Conservation (phyloP, 768 basidiomycete genomes). For the Pholiota molesta region DNA sequence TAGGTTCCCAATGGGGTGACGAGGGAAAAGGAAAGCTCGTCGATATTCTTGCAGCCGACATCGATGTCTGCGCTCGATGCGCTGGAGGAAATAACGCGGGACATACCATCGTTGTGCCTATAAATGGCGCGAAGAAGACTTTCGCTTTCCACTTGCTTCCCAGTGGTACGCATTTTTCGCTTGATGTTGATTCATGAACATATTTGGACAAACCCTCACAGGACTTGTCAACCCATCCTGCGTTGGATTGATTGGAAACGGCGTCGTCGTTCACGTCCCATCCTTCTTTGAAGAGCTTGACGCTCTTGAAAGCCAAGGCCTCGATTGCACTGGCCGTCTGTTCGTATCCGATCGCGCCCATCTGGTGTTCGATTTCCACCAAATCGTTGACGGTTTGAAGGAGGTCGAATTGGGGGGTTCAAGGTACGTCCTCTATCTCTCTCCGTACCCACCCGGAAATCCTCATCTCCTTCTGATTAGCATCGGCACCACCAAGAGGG, state of each 20-base stretch:
- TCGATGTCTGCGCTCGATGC: constrained; percentile 93
- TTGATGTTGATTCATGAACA: neutral
- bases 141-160: constrained; percentile 97
- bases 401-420: constrained; percentile 95
- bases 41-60: constrained; percentile 89
- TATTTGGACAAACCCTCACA: constrained; percentile 28
- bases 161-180: constrained; percentile 60
- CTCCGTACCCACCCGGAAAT: constrained; percentile 1
- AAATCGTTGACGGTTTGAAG: constrained; percentile 98
- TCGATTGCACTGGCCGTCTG: constrained; percentile 81
- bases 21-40: constrained; percentile 97
- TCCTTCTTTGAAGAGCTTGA: constrained; percentile 95
- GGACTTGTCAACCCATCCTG: constrained; percentile 88
- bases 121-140: constrained; percentile 72
- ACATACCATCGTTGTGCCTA: constrained; percentile 91
- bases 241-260: constrained; percentile 86
- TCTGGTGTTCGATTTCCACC: constrained; percentile 98
- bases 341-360: constrained; percentile 96
- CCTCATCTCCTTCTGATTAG: constrained; percentile 37
- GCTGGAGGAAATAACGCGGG: constrained; percentile 99
- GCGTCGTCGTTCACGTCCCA: constrained; percentile 96
- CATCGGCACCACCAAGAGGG: constrained; percentile 97
- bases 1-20: constrained; percentile 92
- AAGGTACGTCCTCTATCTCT: constrained; percentile 44
- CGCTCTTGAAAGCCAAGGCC: constrained; percentile 80